Base-by-base conservation (phyloP, 2,329 filamentous ascomycete genomes). In the Didymella pinodella region DNA sequence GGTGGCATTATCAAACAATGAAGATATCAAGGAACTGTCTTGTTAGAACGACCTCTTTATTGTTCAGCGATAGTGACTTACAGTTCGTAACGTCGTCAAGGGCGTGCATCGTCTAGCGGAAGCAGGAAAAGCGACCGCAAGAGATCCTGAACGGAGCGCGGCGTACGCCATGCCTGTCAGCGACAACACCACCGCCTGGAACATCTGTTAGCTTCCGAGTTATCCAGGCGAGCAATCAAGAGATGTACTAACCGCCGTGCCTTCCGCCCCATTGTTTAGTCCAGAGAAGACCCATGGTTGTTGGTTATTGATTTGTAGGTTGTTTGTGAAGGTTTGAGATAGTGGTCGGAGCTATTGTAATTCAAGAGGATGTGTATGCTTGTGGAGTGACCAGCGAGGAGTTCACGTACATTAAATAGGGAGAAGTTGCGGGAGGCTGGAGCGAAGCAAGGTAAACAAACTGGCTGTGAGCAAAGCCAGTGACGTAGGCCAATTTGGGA, bases 81-180 rank as follows among this genome's bases (percentile, higher is more conserved):
- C 69, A 63, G 20, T 48, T 73, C 71, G 59, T 74, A 61, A 65
- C 45, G 56, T 68, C 66, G 63, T 70, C 48, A 66, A 52, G 46
- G 44, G 38, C 45, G 41, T 44, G 38, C 25, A 25, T 18, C 47
- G 49, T 83, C 75, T 70, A 84, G 58, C 79, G 77, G 75, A 84
- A 85, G 73, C 84, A 86, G 71, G 79, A 83, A 67, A 85, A 80
- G 41, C 79, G 77, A 44, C 83, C 82, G 62, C 79, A 74, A 32
- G 78, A 79, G 68, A 85, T 78, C 38, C 82, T 76, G 70, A 83
- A 85, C 6, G 83, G 81, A 26, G 82, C 82, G 51, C 81, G 77
- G 38, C 79, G 79, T 1, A 81, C 75, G 50, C 84, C 84, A 66
- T 85, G 79, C 65, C 80, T 80, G 74, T 85, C 82, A 58, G 82